Percentiles rank a stretch among this genome's conserved stretches.
Conservation (phyloP, 495 filamentous ascomycete species). For the Xylaria telfairii region DNA sequence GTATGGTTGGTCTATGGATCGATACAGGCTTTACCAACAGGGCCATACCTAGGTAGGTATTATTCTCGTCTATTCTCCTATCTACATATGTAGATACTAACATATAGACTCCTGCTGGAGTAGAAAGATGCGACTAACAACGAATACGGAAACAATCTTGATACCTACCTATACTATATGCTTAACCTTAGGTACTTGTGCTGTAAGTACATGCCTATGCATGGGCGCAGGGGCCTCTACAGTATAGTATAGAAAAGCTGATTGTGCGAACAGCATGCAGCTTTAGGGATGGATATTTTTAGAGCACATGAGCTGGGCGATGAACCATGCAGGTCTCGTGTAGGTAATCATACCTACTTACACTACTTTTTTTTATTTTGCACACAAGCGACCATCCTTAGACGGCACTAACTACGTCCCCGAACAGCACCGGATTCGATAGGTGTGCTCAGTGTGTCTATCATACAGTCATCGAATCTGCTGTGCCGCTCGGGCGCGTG, state of each 20-base stretch:
- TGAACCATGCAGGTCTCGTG: conserved; percentile 7
- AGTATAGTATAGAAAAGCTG: not conserved
- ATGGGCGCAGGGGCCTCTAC: not conserved
- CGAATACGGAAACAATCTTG: not conserved
- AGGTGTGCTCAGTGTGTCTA: not conserved
- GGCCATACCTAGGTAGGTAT: too few relatives aligned
- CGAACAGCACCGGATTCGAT: not conserved
- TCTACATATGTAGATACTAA: too few relatives aligned
- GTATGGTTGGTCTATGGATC: too few relatives aligned
- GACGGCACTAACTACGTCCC: not conserved
- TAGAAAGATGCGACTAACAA: not conserved
- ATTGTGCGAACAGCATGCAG: not conserved
- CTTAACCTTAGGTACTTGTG: too few relatives aligned
- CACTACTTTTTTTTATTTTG: too few relatives aligned
- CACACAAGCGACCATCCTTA: not conserved
- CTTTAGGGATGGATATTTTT: conserved; percentile 4
- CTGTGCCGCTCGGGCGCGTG: conserved; percentile 3
- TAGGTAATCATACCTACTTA: conserved; percentile 13
- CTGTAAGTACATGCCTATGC: too few relatives aligned
- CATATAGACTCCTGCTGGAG: not conserved
- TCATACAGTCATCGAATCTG: conserved; percentile 9
- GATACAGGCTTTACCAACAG: too few relatives aligned
- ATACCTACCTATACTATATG: too few relatives aligned
- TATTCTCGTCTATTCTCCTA: too few relatives aligned
- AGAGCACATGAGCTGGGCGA: not conserved